These are phyloP conservation scores for Penicillium sp. DNA, from an alignment of 2,329 filamentous ascomycete species.

Conservation along the genomic window DNA sequence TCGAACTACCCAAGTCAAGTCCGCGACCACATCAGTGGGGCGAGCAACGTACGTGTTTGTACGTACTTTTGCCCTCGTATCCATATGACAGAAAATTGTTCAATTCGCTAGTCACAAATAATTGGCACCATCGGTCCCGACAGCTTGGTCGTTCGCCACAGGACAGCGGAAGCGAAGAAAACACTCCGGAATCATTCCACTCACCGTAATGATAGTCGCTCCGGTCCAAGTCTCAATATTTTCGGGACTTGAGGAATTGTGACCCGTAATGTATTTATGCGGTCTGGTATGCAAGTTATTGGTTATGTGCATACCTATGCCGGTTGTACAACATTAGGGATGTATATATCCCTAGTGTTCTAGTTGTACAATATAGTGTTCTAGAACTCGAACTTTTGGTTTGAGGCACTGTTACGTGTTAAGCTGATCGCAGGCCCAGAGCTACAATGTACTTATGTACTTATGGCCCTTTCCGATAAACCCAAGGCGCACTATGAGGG, in stretches of 20 bases:
- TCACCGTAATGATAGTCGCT: not conserved
- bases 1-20: not conserved
- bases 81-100: not conserved
- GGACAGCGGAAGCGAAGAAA: not conserved
- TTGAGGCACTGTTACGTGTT: not conserved
- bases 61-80: not conserved
- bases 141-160: slow-evolving; percentile 1
- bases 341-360: not conserved
- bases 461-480: not conserved
- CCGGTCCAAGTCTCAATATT: not conserved
- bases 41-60: not conserved
- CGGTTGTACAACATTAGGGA: not conserved
- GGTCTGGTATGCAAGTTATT: not conserved
- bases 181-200: not conserved
- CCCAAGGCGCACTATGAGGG: not conserved
- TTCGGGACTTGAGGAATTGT: not conserved
- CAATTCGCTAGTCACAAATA: not conserved
- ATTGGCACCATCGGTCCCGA: not conserved
- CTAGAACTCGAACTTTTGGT: not conserved
- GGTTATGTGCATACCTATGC: not conserved
- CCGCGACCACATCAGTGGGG: not conserved
- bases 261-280: not conserved
- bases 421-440: no score
- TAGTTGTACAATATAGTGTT: not conserved
- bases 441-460: not conserved